A percentile compares a stretch with the other conserved stretches of the same genome.
phyloP scores from a whole-genome alignment of 306 rosid genomes.

The Gillenia trifoliata region DNA sequence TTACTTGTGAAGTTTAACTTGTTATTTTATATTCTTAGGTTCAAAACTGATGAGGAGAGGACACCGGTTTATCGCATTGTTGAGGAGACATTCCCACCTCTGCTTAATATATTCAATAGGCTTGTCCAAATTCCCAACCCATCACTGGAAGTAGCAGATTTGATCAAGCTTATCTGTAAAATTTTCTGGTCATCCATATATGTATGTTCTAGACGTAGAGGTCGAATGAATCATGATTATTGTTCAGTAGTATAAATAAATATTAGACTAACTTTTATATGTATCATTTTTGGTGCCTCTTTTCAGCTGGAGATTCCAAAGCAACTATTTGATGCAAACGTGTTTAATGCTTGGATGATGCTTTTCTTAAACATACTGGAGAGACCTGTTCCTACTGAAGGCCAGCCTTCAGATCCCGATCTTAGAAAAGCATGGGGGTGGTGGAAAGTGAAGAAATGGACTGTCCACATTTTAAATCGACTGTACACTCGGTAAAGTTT shows the following conservation, averaged over 20 bases:
- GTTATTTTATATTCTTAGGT: slow-evolving; percentile 47
- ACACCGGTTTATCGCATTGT: slow-evolving; percentile 77
- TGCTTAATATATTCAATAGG: slow-evolving; percentile 74
- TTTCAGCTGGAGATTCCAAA: slow-evolving; percentile 96
- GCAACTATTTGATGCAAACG: slow-evolving; percentile 70
- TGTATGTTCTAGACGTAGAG: slow-evolving; percentile 37
- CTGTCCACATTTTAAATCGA: slow-evolving; percentile 87
- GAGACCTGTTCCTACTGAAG: slow-evolving; percentile 90
- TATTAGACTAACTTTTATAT: background rate
- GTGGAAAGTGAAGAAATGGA: slow-evolving; percentile 99
- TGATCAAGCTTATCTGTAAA: slow-evolving; percentile 95
- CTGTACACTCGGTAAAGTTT: slow-evolving; percentile 73
- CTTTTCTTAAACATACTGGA: slow-evolving; percentile 79
- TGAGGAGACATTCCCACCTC: slow-evolving; percentile 88
- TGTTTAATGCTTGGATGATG: slow-evolving; percentile 94
- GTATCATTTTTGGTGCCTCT: slow-evolving; percentile 1
- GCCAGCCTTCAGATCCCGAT: slow-evolving; percentile 85
- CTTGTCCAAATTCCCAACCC: slow-evolving; percentile 85
- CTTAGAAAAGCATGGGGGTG: slow-evolving; percentile 92
- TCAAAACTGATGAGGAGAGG: slow-evolving; percentile 96
- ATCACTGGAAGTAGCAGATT: slow-evolving; percentile 81
- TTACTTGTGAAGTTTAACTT: background rate
- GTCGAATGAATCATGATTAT: background rate
- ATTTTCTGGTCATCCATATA: slow-evolving; percentile 99
- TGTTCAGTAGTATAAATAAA: background rate